Evolutionary conservation across 345 rosid species (phyloP).

Genomic region (Brassica rapa): DNA sequence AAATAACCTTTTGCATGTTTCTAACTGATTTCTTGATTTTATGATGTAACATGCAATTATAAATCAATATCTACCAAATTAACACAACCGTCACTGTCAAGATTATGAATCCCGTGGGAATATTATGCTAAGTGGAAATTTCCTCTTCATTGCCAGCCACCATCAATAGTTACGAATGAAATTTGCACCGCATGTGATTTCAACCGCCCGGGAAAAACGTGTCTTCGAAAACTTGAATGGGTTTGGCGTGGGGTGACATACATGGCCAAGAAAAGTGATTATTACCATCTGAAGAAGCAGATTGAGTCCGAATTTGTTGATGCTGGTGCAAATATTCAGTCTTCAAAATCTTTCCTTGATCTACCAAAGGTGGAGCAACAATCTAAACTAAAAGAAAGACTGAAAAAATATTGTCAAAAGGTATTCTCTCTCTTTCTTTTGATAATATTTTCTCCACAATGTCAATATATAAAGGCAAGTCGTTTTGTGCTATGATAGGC

Average conservation of each 20-base stretch:
- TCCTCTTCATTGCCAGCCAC: conserved; percentile 64
- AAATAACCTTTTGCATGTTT: conserved; percentile 13
- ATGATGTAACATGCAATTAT: conserved; percentile 8
- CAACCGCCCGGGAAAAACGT: conserved; percentile 89
- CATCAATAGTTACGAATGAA: conserved; percentile 89
- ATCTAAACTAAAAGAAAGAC: conserved; percentile 71
- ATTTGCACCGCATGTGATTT: conserved; percentile 95
- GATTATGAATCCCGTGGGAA: conserved; percentile 9
- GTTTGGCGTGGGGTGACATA: conserved; percentile 97
- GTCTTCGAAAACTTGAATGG: conserved; percentile 97
- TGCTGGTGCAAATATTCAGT: conserved; percentile 57
- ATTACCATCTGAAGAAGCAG: conserved; percentile 91
- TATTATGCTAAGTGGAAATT: conserved; percentile 7
- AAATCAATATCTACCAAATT: conserved; percentile 11
- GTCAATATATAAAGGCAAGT: conserved; percentile 25
- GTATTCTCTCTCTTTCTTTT: conserved; percentile 40
- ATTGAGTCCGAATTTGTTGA: conserved; percentile 87
- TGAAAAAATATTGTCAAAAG: conserved; percentile 91
- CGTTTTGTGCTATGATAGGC: conserved; percentile 53
- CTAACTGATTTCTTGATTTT: background rate
- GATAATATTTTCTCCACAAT: conserved; percentile 24
- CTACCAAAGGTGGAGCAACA: conserved; percentile 86
- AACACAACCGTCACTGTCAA: background rate
- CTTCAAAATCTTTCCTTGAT: conserved; percentile 80
- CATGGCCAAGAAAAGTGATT: conserved; percentile 90